Base-by-base conservation (phyloP, 345 rosid genomes). In the Erodium maritimum region DNA sequence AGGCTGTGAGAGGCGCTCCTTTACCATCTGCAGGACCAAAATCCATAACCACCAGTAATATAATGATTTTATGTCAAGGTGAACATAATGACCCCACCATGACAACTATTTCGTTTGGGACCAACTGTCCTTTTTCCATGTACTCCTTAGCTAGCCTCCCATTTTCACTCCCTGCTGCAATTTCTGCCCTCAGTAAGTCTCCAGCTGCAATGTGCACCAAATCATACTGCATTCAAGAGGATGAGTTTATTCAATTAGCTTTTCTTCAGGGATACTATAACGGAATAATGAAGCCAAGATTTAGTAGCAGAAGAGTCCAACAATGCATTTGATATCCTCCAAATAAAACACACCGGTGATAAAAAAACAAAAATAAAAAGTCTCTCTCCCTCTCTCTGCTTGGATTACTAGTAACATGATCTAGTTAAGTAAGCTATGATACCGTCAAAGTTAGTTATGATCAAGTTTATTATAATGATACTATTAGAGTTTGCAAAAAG, bases 131-230 rank as follows among this genome's bases (percentile, higher is more conserved):
- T 71, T 81, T 86, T 74, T 86, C 95, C 98, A 91, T 91, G 58
- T 52, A 68, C 70, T 88, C 86, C 72, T 82, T 91, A 2, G 98
- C 95, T 22, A 53, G 81, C 72, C 72, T 81, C 56, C 98, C 95
- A 55, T 86, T 91, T 67, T 84, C 86, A 77, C 86, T 91, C 50
- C 93, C 96, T 21, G 83, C 75, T 66, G 81, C 84, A 56, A 91
- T 65, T 72, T 91, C 93, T 14, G 82, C 83, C 71, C 95, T 79
- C 66, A 91, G 74, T 52, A 88, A 71, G 79, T 91, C 96, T 57
- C 96, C 95, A 68, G 95, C 96, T 63, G 98, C 83, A 72, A 91
- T 65, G 53, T 88, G 98, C 65, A 84, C 96, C 82, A 91, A 84
- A 65, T 79, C 88, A 65, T 88, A 88, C 98, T 91, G 88, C 77